Conservation (phyloP, 306 rosid species). For the Castanospermum australe region DNA sequence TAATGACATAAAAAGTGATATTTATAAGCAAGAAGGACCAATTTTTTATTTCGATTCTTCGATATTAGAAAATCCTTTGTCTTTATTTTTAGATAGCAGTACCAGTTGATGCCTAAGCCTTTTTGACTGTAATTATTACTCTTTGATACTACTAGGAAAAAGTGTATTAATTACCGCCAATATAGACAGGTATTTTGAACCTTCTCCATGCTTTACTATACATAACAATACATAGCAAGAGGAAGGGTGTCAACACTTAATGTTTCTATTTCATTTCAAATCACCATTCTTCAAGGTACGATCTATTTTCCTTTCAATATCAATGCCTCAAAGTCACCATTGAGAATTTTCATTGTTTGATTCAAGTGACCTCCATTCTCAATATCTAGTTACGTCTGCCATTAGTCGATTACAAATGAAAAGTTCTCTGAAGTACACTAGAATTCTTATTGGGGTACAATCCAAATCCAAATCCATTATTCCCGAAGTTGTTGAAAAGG, state of each 20-base stretch:
- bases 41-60: too few relatives aligned
- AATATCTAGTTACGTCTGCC: too few relatives aligned
- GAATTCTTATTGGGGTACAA: conserved; percentile 9
- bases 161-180: too few relatives aligned
- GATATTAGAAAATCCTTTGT: not conserved
- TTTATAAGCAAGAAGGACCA: not conserved
- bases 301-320: not conserved
- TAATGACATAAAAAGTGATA: too few relatives aligned
- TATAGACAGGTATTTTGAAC: not conserved
- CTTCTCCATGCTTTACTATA: too few relatives aligned
- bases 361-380: not conserved
- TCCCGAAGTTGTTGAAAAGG: not conserved
- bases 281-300: not conserved
- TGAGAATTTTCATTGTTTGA: not conserved
- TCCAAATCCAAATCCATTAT: not conserved
- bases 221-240: too few relatives aligned
- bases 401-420: not conserved
- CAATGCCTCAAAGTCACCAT: not conserved
- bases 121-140: too few relatives aligned
- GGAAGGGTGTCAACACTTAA: not conserved
- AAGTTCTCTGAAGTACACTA: not conserved
- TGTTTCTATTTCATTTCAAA: not conserved
- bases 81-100: not conserved
- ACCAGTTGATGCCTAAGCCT: too few relatives aligned
- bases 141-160: too few relatives aligned